Evolutionary conservation across 257 asterid species (phyloP).

Genomic region (Nicotiana sylvestris): DNA sequence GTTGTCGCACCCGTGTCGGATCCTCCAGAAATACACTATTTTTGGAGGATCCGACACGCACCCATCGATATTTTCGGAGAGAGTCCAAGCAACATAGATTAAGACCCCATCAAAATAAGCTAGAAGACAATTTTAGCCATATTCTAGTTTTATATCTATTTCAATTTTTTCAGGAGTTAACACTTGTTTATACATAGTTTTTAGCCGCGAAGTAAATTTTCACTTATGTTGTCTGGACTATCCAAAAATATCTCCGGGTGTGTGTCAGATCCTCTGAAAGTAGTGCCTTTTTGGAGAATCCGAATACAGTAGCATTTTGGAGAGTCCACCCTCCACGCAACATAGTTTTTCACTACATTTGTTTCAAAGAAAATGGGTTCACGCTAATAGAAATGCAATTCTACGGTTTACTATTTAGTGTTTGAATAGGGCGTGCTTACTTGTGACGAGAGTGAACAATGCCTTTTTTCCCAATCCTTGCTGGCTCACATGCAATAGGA

Average conservation of each 20-base stretch:
- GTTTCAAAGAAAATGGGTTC: background rate
- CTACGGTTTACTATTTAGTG: background rate
- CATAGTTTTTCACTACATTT: background rate
- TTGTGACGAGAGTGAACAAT: background rate
- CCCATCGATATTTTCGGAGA: background rate
- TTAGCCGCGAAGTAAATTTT: background rate
- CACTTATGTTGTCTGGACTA: too few species aligned
- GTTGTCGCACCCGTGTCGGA: too few species aligned
- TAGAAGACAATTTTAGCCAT: background rate
- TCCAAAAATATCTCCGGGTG: too few species aligned
- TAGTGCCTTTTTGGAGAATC: background rate
- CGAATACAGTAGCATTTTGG: background rate
- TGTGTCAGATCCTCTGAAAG: background rate
- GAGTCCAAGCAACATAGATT: too few species aligned
- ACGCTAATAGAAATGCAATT: background rate
- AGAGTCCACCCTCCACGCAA: background rate
- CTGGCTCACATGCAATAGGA: background rate
- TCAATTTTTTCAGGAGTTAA: background rate
- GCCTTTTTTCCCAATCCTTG: background rate
- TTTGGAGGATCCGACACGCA: too few species aligned
- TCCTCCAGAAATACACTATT: too few species aligned
- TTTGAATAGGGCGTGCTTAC: background rate
- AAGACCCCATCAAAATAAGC: too few species aligned
- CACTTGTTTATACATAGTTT: background rate
- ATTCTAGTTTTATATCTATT: background rate